Base-by-base conservation (phyloP, 2,329 filamentous ascomycete species). In the Ophiocordyceps sinensis region DNA sequence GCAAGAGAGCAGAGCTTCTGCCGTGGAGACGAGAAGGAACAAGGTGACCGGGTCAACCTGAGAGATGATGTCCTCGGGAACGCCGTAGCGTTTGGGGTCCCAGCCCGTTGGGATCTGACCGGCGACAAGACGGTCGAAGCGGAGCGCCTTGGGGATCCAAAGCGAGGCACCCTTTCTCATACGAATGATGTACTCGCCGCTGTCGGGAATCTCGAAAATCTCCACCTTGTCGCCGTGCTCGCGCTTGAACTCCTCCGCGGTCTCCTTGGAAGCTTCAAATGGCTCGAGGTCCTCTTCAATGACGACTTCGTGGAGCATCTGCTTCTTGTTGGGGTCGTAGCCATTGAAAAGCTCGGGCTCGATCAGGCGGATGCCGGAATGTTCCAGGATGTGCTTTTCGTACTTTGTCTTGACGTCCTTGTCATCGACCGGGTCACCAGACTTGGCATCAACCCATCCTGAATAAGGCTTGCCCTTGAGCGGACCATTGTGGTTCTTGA, bases 391-490 rank as follows among this genome's bases (percentile, higher is more conserved):
- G 62, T 82, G 75, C 68, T 93, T 94, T 71, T 98, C 93, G 60
- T 96, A 98, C 68, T 95, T 96, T 54, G 76, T 64, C 73, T 98
- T 98, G 62, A 98, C 75, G 55, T 98, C 91, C 70, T 95, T 95
- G 67, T 98, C 91, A 45, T 96, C 89, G 26, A 98, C 87, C 8
- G 91, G 91, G 44, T 96, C 89, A 36, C 85, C 85, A 41, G 85
- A 81, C 75, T 96, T 96, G 59, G 79, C 73, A 56, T 98, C 91
- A 44, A 98, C 85, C 87, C 85, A 98, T 52, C 91, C 91, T 50
- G 89, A 86, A 67, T 98, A 96, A 49, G 83, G 83, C 68, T 94
- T 83, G 60, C 91, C 91, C 70, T 98, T 98, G 60, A 98, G 77
- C 28, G 82, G 80, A 15, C 91, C 91, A 53, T 96, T 96, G 70